A percentile compares a stretch with the other conserved stretches of the same genome.
These are phyloP conservation scores for Hanseniaspora clermontiae DNA, from an alignment of 805 yeast species.

Conservation along the genomic window DNA sequence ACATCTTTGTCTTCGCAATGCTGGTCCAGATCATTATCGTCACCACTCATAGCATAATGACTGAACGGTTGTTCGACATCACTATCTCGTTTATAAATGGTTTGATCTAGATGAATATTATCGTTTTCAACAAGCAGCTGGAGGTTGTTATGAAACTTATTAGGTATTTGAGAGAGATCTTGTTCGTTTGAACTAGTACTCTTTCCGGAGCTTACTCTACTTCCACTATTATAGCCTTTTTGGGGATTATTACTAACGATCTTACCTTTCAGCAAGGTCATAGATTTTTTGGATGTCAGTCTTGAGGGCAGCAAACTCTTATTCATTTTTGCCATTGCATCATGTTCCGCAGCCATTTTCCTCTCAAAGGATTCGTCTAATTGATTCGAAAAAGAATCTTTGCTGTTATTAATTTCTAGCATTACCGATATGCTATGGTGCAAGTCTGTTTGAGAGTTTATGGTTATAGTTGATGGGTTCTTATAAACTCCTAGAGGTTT, in stretches of 20 bases:
- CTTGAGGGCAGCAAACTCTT: slow-evolving; percentile 26
- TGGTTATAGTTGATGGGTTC: slow-evolving; percentile 7
- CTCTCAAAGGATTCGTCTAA: slow-evolving; percentile 10
- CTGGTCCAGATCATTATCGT: neutral
- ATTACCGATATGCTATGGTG: slow-evolving; percentile 9
- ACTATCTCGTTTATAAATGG: neutral
- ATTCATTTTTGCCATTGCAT: slow-evolving; percentile 22
- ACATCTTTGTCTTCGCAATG: neutral
- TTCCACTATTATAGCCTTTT: neutral
- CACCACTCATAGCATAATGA: neutral
- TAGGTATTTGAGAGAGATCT: neutral
- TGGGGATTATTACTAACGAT: neutral
- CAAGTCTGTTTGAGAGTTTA: neutral
- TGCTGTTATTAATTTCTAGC: slow-evolving; percentile 2
- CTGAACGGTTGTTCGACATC: neutral
- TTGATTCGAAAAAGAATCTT: slow-evolving; percentile 1
- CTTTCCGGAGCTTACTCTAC: neutral
- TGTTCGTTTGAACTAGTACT: slow-evolving; percentile 1
- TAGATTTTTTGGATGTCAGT: slow-evolving; percentile 13
- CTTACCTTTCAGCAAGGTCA: neutral
- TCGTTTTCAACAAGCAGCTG: neutral
- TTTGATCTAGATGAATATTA: neutral
- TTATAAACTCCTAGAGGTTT: slow-evolving; percentile 4
- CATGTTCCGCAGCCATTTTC: slow-evolving; percentile 10
- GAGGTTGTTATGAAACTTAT: neutral